These are phyloP conservation scores for Diaporthe helianthi DNA, from an alignment of 2,329 filamentous ascomycete genomes.

Conservation along the genomic window DNA sequence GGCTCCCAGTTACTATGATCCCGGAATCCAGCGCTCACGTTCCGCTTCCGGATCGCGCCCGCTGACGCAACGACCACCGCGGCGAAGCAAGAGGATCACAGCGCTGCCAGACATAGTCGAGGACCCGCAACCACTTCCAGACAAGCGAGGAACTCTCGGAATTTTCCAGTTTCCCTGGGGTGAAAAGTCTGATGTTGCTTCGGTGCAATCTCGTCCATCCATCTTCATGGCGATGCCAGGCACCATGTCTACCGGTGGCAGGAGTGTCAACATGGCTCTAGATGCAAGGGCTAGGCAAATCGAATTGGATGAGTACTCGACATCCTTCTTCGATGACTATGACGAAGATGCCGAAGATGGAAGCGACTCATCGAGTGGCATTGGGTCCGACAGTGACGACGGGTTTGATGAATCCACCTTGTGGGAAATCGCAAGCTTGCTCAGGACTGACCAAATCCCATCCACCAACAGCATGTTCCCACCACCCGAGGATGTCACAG, in stretches of 20 bases:
- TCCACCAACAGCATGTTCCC: constrained; percentile 60
- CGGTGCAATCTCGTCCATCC: constrained; percentile 47
- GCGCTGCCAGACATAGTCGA: constrained; percentile 69
- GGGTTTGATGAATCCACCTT: constrained; percentile 68
- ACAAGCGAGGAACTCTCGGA: constrained; percentile 65
- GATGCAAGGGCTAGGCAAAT: constrained; percentile 46
- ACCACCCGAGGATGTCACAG: constrained; percentile 36
- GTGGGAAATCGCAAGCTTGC: constrained; percentile 68
- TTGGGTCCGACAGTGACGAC: constrained; percentile 51
- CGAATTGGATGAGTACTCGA: constrained; percentile 51
- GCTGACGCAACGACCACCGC: constrained; percentile 59
- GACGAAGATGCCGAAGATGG: constrained; percentile 57
- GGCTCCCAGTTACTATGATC: constrained; percentile 30
- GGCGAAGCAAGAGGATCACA: constrained; percentile 63
- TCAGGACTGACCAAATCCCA: constrained; percentile 59
- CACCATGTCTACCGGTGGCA: constrained; percentile 55
- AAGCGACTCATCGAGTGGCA: constrained; percentile 45
- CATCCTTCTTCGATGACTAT: constrained; percentile 67
- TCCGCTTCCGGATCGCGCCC: constrained; percentile 47
- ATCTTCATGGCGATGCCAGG: constrained; percentile 58
- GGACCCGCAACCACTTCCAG: constrained; percentile 63
- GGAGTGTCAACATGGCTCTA: constrained; percentile 41
- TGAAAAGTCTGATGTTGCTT: constrained; percentile 65
- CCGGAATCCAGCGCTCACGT: constrained; percentile 37
- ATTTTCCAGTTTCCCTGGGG: constrained; percentile 74